These are phyloP conservation scores for Byssoonygena ceratinophila DNA, from an alignment of 2,329 filamentous ascomycete genomes.

Conservation along the genomic window DNA sequence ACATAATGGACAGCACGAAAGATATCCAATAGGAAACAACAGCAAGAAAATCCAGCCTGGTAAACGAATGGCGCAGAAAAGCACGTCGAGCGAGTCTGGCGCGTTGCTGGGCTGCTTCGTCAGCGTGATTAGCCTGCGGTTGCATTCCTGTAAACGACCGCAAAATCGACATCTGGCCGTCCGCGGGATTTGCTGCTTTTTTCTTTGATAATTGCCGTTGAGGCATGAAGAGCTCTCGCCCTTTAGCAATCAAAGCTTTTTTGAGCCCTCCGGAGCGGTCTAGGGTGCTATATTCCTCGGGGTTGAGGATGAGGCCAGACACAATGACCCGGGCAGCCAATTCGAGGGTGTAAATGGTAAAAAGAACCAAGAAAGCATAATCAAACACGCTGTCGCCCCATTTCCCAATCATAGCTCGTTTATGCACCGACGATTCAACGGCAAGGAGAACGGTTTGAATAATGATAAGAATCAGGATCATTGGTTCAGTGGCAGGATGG, in stretches of 20 bases:
- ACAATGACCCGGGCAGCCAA: conserved; percentile 75
- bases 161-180: conserved; percentile 48
- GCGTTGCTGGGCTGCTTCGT: conserved; percentile 65
- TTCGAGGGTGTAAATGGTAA: conserved; percentile 82
- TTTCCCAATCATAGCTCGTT: conserved; percentile 44
- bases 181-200: conserved; percentile 35
- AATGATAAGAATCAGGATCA: conserved; percentile 77
- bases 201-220: conserved; percentile 60
- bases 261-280: conserved; percentile 65
- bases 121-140: conserved; percentile 46
- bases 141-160: conserved; percentile 67
- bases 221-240: conserved; percentile 68
- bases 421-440: conserved; percentile 67
- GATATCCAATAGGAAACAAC: conserved; percentile 93
- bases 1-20: conserved; percentile 60
- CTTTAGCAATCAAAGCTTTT: conserved; percentile 64
- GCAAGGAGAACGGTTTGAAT: conserved; percentile 80
- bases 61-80: conserved; percentile 90
- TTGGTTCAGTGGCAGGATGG: conserved; percentile 73
- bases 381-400: conserved; percentile 63
- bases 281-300: conserved; percentile 82
- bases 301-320: conserved; percentile 85
- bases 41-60: conserved; percentile 86
- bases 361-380: conserved; percentile 70
- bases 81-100: conserved; percentile 79